Evolutionary conservation across 768 basidiomycete genomes (phyloP), one percentile per base, ranked within the genome.

Genomic region (Clathrus columnatus): DNA sequence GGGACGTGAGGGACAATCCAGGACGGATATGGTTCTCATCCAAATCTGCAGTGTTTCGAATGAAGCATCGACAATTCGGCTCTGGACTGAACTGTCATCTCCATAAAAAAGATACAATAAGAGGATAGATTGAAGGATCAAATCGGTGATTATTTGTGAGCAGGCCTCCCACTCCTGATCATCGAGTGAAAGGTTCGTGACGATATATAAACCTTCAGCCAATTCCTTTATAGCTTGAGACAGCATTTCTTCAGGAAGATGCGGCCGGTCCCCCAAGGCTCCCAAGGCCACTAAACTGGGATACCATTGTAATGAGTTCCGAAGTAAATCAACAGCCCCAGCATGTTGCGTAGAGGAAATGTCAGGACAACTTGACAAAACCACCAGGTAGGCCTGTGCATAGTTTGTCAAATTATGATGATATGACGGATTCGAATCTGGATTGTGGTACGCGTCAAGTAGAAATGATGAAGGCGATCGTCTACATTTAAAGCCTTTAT

Each of bases 11-110:
- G 14, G 42, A 16, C 8, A 20, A 36, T 51, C 50, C 50, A 51
- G 17, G 6, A 32, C 17, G n/a, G 30, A 21, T 51, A 36, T 7
- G 5, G n/a, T 5, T 42, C 50, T 42, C 29, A 42, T 51, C 50
- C 50, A 51, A n/a, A 51, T 36, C 21, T 42, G 28, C 30, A 51
- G 30, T 17, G 50, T 51, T 51, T 51, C 50, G 30, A 51, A 51
- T 36, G 26, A 51, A 10, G 32, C 32, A 10, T 51, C 50, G 30
- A 36, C 17, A 23, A 51, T 51, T 20, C 41, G 50, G 30, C 50
- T 51, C 20, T 51, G 27, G 6, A 51, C 30, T 21, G 50, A 18
- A 36, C 20, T 36, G 7, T 51, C 42, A 7, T 51, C 48, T n/a
- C 48, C 41, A 41, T 30, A 51, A 27, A 51, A 42, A 17, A 51